Conservation (phyloP, 495 filamentous ascomycete genomes). For the Neurospora sublineolata region DNA sequence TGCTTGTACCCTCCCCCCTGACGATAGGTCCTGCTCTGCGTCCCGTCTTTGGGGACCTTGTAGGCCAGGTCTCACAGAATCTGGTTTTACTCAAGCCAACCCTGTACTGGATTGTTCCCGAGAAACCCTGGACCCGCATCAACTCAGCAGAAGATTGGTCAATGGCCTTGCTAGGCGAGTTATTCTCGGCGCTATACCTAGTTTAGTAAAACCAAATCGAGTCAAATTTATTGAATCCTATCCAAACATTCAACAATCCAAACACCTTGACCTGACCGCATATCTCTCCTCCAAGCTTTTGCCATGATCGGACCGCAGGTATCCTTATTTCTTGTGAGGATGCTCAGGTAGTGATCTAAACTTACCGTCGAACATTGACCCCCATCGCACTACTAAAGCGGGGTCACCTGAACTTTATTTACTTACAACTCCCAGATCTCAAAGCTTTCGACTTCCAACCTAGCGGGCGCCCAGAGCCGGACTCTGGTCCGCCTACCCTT, state of each 20-base stretch:
- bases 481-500: background rate
- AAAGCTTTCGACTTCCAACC: background rate
- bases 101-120: too few species aligned
- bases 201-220: too few species aligned
- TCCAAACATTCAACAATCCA: background rate
- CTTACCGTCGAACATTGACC: background rate
- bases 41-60: too few species aligned
- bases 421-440: background rate
- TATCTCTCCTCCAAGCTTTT: background rate
- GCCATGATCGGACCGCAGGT: background rate
- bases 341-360: background rate
- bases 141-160: too few species aligned
- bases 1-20: background rate
- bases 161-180: too few species aligned
- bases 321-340: background rate
- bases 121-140: too few species aligned
- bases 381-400: background rate
- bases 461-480: background rate
- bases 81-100: too few species aligned
- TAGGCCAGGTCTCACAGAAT: too few species aligned
- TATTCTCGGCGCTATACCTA: too few species aligned
- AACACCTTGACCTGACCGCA: background rate
- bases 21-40: too few species aligned
- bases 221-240: background rate
- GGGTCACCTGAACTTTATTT: background rate